Percentiles rank a stretch among this genome's conserved stretches.
Conservation (phyloP, 2,329 filamentous ascomycete genomes). For the Microdochium bolleyi region DNA sequence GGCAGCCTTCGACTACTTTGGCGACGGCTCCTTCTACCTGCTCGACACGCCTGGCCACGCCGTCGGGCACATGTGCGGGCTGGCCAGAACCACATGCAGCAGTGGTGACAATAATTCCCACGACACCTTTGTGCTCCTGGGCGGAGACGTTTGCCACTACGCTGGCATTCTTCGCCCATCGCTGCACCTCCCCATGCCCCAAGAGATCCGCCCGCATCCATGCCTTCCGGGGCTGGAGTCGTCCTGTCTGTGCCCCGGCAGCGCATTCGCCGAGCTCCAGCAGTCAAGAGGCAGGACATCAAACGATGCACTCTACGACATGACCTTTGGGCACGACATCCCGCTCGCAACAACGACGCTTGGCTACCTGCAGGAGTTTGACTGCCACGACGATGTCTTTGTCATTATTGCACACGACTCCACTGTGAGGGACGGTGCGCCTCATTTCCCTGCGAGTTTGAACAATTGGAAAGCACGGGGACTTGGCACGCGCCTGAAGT, state of each 20-base stretch:
- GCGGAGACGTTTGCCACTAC: conserved; percentile 33
- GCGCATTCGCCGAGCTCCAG: background rate
- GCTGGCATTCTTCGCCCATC: conserved; percentile 26
- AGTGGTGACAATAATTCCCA: conserved; percentile 5
- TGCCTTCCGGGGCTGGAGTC: background rate
- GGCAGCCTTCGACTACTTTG: conserved; percentile 24
- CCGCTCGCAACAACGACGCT: conserved; percentile 28
- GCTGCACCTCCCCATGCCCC: conserved; percentile 22
- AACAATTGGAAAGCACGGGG: background rate
- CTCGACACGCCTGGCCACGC: conserved; percentile 24
- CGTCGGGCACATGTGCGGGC: conserved; percentile 24
- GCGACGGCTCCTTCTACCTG: conserved; percentile 25
- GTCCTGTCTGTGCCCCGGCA: conserved; percentile 17
- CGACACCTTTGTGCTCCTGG: conserved; percentile 29
- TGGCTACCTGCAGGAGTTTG: conserved; percentile 33
- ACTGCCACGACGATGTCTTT: conserved; percentile 33
- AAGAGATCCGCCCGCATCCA: conserved; percentile 4
- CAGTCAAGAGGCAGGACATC: background rate
- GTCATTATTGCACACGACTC: conserved; percentile 39
- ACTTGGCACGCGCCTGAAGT: background rate
- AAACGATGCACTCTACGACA: conserved; percentile 2
- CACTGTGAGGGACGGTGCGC: conserved; percentile 18
- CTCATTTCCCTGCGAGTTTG: background rate
- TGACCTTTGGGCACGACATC: conserved; percentile 10
- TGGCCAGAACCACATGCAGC: conserved; percentile 26